phyloP scores from a whole-genome alignment of 1,139 yeast species.

The Citeromyces hawaiiensis region DNA sequence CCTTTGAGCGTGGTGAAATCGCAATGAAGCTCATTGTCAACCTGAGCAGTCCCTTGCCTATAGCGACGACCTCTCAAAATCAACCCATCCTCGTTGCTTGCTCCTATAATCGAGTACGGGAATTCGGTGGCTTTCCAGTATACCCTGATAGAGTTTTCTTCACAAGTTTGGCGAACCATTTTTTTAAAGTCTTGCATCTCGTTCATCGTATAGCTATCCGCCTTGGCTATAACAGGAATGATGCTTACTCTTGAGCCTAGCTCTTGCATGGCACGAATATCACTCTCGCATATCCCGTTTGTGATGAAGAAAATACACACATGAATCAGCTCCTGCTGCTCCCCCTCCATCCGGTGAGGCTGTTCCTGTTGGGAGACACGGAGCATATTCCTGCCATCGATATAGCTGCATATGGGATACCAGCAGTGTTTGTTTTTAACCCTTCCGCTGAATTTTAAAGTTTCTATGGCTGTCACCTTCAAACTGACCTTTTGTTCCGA shows the following conservation, averaged over 20 bases:
- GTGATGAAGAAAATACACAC: constrained; percentile 64
- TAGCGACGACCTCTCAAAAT: constrained; percentile 51
- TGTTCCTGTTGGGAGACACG: constrained; percentile 60
- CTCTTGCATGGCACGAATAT: constrained; percentile 56
- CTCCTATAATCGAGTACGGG: constrained; percentile 54
- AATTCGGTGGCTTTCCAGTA: constrained; percentile 15
- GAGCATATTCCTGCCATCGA: constrained; percentile 54
- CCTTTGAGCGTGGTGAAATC: constrained; percentile 42
- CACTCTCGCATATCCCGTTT: constrained; percentile 40
- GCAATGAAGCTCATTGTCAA: constrained; percentile 52
- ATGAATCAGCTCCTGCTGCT: constrained; percentile 54
- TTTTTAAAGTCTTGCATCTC: constrained; percentile 30
- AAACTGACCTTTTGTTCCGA: constrained; percentile 74
- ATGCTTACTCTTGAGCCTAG: constrained; percentile 53
- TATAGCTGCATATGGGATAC: constrained; percentile 86
- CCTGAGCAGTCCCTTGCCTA: constrained; percentile 64
- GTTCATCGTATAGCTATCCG: constrained; percentile 46
- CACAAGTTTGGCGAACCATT: constrained; percentile 24
- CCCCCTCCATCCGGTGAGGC: constrained; percentile 34
- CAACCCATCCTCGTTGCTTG: constrained; percentile 26
- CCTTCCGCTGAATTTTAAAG: constrained; percentile 92
- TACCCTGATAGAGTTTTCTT: constrained; percentile 14
- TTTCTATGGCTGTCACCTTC: constrained; percentile 70
- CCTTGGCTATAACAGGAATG: constrained; percentile 65
- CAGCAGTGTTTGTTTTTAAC: constrained; percentile 83